Conservation (phyloP, 2,329 filamentous ascomycete genomes). For the Colletotrichum sojae region DNA sequence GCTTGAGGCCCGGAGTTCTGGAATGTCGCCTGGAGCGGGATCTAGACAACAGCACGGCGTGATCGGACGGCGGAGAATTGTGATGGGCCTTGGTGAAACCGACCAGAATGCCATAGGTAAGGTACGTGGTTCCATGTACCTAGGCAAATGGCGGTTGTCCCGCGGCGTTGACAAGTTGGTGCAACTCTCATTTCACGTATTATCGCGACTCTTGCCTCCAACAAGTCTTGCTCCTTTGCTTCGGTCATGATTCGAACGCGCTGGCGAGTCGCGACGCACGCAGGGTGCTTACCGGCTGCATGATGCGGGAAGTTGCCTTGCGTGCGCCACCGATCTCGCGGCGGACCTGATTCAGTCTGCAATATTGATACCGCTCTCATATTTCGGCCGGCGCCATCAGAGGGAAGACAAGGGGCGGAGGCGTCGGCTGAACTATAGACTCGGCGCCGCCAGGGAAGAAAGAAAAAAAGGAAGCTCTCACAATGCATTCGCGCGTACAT, state of each 20-base stretch:
- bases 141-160: constrained; percentile 20
- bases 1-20: constrained; percentile 2
- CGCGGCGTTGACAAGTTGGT: constrained; percentile 11
- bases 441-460: constrained; percentile 1
- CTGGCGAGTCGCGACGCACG: not conserved
- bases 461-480: constrained; percentile 22
- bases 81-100: constrained; percentile 6
- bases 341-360: constrained; percentile 23
- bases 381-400: not conserved
- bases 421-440: constrained; percentile 24
- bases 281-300: not conserved
- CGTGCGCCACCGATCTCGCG: constrained; percentile 34
- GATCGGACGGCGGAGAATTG: not conserved
- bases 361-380: not conserved
- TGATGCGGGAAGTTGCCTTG: constrained; percentile 4
- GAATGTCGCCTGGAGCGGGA: constrained; percentile 1
- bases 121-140: too few relatives aligned
- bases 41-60: not conserved
- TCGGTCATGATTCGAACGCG: too few relatives aligned
- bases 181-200: constrained; percentile 31
- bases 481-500: constrained; percentile 8
- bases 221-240: too few relatives aligned
- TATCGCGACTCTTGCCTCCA: constrained; percentile 14
- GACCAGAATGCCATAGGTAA: not conserved
- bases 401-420: not conserved